Conservation (phyloP, 2,329 filamentous ascomycete genomes). For the Arthroderma sp. region DNA sequence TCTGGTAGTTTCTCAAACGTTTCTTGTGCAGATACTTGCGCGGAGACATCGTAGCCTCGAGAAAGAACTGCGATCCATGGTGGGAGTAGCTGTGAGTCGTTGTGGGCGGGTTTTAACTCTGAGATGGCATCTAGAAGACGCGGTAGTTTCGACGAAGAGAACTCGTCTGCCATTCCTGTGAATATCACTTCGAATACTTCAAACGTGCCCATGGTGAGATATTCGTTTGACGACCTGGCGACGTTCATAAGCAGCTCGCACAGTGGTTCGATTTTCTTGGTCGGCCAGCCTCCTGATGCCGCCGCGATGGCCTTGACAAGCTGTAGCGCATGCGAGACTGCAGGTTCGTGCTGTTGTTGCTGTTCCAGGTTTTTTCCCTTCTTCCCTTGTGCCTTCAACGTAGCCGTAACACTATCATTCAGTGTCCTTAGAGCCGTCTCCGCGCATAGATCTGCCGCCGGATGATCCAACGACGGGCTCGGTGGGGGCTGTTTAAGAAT, state of each 20-base stretch:
- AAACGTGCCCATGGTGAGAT: conserved; percentile 90
- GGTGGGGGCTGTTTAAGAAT: conserved; percentile 77
- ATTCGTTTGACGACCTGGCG: conserved; percentile 81
- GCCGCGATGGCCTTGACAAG: conserved; percentile 79
- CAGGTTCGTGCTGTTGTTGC: conserved; percentile 57
- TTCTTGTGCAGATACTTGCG: conserved; percentile 76
- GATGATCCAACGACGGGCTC: conserved; percentile 85
- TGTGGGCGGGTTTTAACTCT: conserved; percentile 79
- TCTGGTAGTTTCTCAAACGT: conserved; percentile 84
- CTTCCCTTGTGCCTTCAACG: conserved; percentile 62
- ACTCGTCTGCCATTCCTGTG: conserved; percentile 73
- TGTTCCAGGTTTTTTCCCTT: conserved; percentile 39
- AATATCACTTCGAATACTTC: conserved; percentile 98
- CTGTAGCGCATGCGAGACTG: conserved; percentile 81
- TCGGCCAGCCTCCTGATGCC: conserved; percentile 88
- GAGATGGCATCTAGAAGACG: conserved; percentile 81
- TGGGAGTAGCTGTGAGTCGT: conserved; percentile 86
- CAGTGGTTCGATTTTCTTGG: conserved; percentile 82
- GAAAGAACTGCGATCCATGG: conserved; percentile 96
- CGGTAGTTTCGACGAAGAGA: conserved; percentile 79
- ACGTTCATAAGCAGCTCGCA: conserved; percentile 84
- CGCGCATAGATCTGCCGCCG: conserved; percentile 90
- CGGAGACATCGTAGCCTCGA: conserved; percentile 83
- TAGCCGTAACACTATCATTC: conserved; percentile 54
- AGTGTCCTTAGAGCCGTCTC: conserved; percentile 76